Base-by-base conservation (phyloP, 73 alveolate genomes). In the Paramecium biaurelia region DNA sequence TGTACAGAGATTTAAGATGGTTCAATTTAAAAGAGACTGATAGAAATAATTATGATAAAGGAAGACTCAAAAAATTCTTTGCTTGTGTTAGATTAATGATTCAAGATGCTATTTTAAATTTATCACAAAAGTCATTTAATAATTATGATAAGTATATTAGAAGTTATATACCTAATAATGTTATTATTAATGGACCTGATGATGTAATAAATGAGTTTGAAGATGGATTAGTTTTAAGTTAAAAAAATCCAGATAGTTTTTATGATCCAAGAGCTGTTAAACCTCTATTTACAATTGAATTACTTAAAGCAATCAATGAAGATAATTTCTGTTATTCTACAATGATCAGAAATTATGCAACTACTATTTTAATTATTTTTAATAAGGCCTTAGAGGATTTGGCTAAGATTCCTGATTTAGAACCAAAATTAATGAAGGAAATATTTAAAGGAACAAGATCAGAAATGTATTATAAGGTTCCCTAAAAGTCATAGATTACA, bases 31-130 rank as follows among this genome's bases (percentile, higher is more conserved):
- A 97, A 79, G 99, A 97, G 32, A 97, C 99, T 24, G 93, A 98
- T 10, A 98, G 97, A 92, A 99, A 93, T 85, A 98, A 98, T n/a
- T 98, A 98, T 94, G 99, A 98, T 89, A 97, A 96, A 89, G 99
- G 99, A 92, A 98, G 98, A 93, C 95, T 98, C 15, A 98, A 98
- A 93, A 96, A 96, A 94, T 98, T 96, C 94, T 93, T 98, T 92
- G 98, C 99, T 9, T 93, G 95, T 12, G 99, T 97, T 32, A 95
- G 98, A 94, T 92, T 98, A 26, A 94, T 96, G 98, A 98, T 98
- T 98, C 98, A 98, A 93, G 99, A 98, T 92, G 94, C 98, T 9
- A 86, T 98, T 18, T 94, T 96, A 67, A 85, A 95, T 41, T 85
- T 98, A 85, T 95, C 97, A 58, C 93, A 98, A 32, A 95, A 96